A percentile compares a stretch with the other conserved stretches of the same genome.
phyloP scores from a whole-genome alignment of 805 yeast genomes.

The Wickerhamomyces tratensis region DNA sequence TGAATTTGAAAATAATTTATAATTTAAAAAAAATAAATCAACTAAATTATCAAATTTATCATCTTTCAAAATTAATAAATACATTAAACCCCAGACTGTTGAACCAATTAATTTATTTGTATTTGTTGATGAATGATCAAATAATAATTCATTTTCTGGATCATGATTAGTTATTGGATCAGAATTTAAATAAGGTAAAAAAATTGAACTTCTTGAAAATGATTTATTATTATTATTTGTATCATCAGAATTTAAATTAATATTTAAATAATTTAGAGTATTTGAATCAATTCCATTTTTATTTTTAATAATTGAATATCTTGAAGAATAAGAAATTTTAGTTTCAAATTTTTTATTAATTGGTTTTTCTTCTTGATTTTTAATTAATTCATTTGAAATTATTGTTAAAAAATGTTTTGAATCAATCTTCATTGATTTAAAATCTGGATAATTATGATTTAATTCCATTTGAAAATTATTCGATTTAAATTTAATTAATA shows the following conservation, averaged over 20 bases:
- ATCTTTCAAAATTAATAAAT: slow-evolving; percentile 55
- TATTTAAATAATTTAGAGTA: slow-evolving; percentile 21
- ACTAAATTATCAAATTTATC: slow-evolving; percentile 58
- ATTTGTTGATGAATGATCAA: slow-evolving; percentile 24
- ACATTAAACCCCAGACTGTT: slow-evolving; percentile 59
- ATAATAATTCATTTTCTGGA: slow-evolving; percentile 35
- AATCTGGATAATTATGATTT: slow-evolving; percentile 61
- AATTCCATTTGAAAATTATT: slow-evolving; percentile 46
- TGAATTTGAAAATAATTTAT: slow-evolving; percentile 61
- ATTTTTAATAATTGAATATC: slow-evolving; percentile 26
- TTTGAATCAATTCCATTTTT: slow-evolving; percentile 15
- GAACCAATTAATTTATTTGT: slow-evolving; percentile 50
- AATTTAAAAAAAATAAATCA: slow-evolving; percentile 66
- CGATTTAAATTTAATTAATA: slow-evolving; percentile 33
- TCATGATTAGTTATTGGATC: slow-evolving; percentile 14
- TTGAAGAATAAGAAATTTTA: slow-evolving; percentile 4
- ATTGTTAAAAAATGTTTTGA: slow-evolving; percentile 50
- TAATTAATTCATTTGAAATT: slow-evolving; percentile 54
- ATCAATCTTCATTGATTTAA: slow-evolving; percentile 42
- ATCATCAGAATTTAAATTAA: slow-evolving; percentile 23
- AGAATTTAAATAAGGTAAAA: slow-evolving; percentile 23
- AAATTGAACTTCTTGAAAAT: slow-evolving; percentile 26
- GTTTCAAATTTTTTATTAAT: background rate
- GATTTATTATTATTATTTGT: no score
- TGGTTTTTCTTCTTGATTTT: slow-evolving; percentile 9